Conservation (phyloP, 106 monocot species). For the Apostasia ramifera region DNA sequence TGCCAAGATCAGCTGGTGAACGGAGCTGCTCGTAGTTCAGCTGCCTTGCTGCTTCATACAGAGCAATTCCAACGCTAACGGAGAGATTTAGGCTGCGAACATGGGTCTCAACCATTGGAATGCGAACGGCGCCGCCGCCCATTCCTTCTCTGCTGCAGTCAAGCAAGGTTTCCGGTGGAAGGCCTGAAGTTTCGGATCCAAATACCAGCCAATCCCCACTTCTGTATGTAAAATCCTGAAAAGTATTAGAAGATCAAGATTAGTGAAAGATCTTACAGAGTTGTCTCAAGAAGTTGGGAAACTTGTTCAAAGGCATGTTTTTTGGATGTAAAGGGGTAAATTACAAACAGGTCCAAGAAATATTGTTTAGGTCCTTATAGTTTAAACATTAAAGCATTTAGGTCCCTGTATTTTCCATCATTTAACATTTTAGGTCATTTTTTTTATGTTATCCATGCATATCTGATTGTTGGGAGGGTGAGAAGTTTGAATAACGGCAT, state of each 20-base stretch:
- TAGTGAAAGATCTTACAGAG: no score
- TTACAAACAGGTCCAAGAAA: no score
- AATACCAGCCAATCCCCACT: slow-evolving; percentile 95
- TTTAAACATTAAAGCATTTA: no score
- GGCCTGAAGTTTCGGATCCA: slow-evolving; percentile 85
- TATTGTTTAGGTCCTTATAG: no score
- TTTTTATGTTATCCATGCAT: no score
- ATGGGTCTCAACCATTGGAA: slow-evolving; percentile 96
- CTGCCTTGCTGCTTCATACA: slow-evolving; percentile 91
- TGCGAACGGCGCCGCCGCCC: slow-evolving; percentile 78
- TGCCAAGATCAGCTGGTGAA: slow-evolving; percentile 10
- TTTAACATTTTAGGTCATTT: no score
- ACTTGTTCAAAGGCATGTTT: no score
- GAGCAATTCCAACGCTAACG: slow-evolving; percentile 84
- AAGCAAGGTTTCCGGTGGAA: slow-evolving; percentile 59
- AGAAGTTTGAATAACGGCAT: no score
- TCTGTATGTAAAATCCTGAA: slow-evolving; percentile 74
- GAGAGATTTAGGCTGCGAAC: slow-evolving; percentile 95
- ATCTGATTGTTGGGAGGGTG: no score
- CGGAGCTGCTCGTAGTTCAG: slow-evolving; percentile 74
- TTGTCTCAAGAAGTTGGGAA: no score
- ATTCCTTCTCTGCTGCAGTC: slow-evolving; percentile 62
- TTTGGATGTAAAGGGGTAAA: no score
- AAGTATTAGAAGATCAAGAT: neutral
- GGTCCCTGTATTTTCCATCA: no score